These are phyloP conservation scores for Exophiala sideris DNA, from an alignment of 2,329 filamentous ascomycete genomes.

Conservation along the genomic window DNA sequence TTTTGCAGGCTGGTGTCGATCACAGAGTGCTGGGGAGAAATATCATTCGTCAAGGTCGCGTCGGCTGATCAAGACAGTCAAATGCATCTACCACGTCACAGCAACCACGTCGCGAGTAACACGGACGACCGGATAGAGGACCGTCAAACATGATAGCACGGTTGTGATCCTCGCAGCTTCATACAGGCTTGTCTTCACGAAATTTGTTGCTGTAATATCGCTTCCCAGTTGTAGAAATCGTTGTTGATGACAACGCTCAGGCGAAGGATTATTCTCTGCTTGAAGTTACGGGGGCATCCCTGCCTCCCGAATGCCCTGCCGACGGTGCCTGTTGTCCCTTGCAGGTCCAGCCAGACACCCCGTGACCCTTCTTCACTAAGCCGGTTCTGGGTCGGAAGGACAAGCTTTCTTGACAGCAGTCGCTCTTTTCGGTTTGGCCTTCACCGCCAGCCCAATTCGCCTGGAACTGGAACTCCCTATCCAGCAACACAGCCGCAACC, in stretches of 20 bases:
- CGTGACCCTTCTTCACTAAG: too few species aligned
- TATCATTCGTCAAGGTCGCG: not conserved
- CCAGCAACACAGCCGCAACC: too few species aligned
- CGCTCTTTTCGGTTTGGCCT: too few species aligned
- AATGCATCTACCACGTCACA: not conserved
- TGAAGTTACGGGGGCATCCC: not conserved
- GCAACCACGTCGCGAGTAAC: not conserved
- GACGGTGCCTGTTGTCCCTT: conserved; percentile 4
- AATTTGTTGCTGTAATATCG: too few species aligned
- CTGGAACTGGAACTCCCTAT: not conserved
- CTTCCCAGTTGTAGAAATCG: too few species aligned
- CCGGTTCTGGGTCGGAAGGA: too few species aligned
- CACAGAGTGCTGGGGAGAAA: not conserved
- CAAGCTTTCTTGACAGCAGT: too few species aligned
- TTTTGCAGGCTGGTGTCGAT: not conserved
- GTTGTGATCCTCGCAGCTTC: too few species aligned
- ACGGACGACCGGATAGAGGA: not conserved
- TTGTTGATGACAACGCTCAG: too few species aligned
- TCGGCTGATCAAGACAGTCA: not conserved
- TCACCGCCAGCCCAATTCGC: not conserved
- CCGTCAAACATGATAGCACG: too few species aligned
- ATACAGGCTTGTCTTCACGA: too few species aligned
- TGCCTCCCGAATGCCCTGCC: not conserved
- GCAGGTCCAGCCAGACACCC: conserved; percentile 2
- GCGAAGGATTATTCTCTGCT: too few species aligned